phyloP scores from a whole-genome alignment of 1,284 basidiomycete genomes.

The Boletellus dicymbophilus region DNA sequence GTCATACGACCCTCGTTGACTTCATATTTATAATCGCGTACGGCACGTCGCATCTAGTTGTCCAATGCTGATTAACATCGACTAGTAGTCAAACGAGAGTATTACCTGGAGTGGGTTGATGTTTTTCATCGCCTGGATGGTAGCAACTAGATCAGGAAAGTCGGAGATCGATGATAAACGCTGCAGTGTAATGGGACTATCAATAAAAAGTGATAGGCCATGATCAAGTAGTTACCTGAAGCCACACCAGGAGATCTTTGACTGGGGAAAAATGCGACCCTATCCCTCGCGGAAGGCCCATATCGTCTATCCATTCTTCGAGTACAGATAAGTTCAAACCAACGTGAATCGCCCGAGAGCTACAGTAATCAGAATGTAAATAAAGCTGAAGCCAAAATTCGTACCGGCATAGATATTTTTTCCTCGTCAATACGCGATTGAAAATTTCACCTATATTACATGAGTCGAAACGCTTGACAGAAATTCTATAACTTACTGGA shows the following conservation, averaged over 20 bases:
- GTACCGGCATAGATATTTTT: slow-evolving; percentile 92
- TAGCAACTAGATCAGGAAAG: slow-evolving; percentile 87
- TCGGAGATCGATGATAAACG: slow-evolving; percentile 85
- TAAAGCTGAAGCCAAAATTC: slow-evolving; percentile 15
- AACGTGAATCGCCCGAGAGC: slow-evolving; percentile 88
- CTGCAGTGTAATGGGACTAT: slow-evolving; percentile 40
- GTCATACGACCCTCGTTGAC: slow-evolving; percentile 91
- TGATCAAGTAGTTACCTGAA: slow-evolving; percentile 58
- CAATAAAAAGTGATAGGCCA: slow-evolving; percentile 11
- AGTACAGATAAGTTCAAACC: slow-evolving; percentile 84
- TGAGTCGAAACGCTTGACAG: slow-evolving; percentile 9
- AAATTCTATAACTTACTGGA: slow-evolving; percentile 54
- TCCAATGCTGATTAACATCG: slow-evolving; percentile 1
- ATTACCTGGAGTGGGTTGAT: slow-evolving; percentile 93
- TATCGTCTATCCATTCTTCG: slow-evolving; percentile 90
- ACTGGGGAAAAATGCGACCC: slow-evolving; percentile 84
- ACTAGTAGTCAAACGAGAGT: slow-evolving; percentile 1
- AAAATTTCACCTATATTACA: slow-evolving; percentile 79
- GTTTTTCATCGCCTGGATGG: slow-evolving; percentile 83
- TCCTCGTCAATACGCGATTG: slow-evolving; percentile 89
- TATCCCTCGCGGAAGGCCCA: slow-evolving; percentile 80
- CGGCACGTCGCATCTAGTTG: slow-evolving; percentile 83
- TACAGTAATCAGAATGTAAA: slow-evolving; percentile 27
- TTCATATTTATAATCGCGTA: slow-evolving; percentile 94
- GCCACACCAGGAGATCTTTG: slow-evolving; percentile 84